A percentile compares a stretch with the other conserved stretches of the same genome.
phyloP scores from a whole-genome alignment of 2,329 filamentous ascomycete species.

The Dryadomyces sulphureus region DNA sequence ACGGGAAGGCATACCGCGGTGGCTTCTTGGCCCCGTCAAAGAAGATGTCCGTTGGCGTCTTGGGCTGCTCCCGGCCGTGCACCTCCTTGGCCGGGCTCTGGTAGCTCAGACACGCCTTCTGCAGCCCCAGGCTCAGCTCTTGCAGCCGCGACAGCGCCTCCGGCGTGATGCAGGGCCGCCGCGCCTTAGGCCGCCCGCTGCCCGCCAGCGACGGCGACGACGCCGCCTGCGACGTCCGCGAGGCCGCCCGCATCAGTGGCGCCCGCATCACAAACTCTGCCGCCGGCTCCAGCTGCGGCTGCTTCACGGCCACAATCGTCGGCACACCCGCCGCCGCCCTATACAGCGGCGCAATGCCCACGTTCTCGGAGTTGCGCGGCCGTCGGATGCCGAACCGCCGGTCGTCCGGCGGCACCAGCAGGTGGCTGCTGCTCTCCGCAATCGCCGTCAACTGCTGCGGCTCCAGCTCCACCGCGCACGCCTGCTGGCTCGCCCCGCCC shows the following conservation, averaged over 20 bases:
- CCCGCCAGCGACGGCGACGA: constrained; percentile 10
- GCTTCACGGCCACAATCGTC: background rate
- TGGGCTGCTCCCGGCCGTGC: no score
- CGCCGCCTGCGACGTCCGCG: background rate
- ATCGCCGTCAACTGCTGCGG: constrained; percentile 4
- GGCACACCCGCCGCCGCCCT: background rate
- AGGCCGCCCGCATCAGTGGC: background rate
- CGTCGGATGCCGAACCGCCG: background rate
- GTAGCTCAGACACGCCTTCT: constrained; percentile 2
- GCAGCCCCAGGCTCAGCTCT: constrained; percentile 7
- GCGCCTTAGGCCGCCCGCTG: constrained; percentile 7
- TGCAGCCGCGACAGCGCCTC: constrained; percentile 6
- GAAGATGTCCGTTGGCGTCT: constrained; percentile 6
- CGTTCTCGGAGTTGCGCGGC: no score
- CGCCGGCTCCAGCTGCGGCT: background rate
- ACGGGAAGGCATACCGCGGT: constrained; percentile 7
- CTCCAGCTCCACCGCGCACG: background rate
- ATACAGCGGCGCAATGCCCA: background rate
- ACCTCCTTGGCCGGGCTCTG: no score
- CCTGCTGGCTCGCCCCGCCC: constrained; percentile 2
- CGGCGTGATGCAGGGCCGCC: background rate
- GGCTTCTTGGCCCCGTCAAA: constrained; percentile 1
- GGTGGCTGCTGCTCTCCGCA: background rate
- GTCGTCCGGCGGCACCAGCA: background rate
- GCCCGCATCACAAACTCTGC: background rate